Base-by-base conservation (phyloP, 2,329 filamentous ascomycete species). In the Sphaerulina vaccinii region DNA sequence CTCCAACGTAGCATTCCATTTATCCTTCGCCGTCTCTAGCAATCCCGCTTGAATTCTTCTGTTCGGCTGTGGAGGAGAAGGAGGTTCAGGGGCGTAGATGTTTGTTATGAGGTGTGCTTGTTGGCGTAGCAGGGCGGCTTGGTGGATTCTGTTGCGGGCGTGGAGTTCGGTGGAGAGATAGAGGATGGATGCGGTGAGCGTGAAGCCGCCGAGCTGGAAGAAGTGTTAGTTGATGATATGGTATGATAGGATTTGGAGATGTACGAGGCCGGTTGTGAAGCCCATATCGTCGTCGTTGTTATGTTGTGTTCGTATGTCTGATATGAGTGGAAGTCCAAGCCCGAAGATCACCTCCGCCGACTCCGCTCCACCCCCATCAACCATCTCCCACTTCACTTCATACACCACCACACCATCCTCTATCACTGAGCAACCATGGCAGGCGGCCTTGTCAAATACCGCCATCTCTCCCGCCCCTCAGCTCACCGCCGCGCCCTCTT, bases 401-500 rank as follows among this genome's bases (percentile, higher is more conserved):
- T 29, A 2, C 35, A n/a, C 39, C 29, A 9, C 23, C n/a, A 21
- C 24, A 24, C 7, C 24, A 42, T 44, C n/a, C 9, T 29, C 49
- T n/a, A 32, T 10, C 11, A 32, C 10, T 10, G n/a, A 32, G 27
- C 11, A 32, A 56, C 73, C 57, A 96, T 96, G 91, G 90, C 90
- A 60, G 90, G 90, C 66, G 90, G 88, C 61, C 79, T 83, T 60
- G 81, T 89, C 71, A 95, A 90, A 76, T 96, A 92, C 76, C 86
- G 93, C 63, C 88, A 95, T 73, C 79, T 99, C 56, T 85, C 85
- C 73, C 90, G 93, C 63, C 80, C 83, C 62, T 96, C 90, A 45
- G 79, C 92, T 49, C 93, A 96, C 71, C 84, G 93, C 70, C 84
- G 92, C 76, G 92, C 93, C 47, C 83, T 99, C 63, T 85, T 99